Percentiles rank a stretch among this genome's conserved stretches.
These are phyloP conservation scores for Trichoderma endophyticum DNA, from an alignment of 2,329 filamentous ascomycete genomes.

Conservation along the genomic window DNA sequence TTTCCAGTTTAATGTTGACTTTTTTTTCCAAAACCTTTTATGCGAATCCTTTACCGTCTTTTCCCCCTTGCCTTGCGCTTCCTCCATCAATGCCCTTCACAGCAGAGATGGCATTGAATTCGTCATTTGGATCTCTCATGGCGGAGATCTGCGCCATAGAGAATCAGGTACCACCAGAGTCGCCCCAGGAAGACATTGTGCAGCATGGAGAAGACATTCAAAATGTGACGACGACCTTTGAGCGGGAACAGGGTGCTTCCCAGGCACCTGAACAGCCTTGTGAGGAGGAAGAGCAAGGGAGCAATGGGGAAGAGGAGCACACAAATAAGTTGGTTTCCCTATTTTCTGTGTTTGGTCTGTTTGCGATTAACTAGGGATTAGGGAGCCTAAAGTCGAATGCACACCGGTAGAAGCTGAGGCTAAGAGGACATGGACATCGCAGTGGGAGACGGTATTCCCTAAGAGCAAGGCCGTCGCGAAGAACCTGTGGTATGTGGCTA, in stretches of 20 bases:
- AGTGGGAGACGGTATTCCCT: too few species aligned
- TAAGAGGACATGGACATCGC: background rate
- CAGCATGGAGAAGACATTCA: background rate
- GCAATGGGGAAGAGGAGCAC: background rate
- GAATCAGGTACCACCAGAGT: too few species aligned
- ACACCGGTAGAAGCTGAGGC: background rate
- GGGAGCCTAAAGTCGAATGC: too few species aligned
- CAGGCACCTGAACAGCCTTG: background rate
- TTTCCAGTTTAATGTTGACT: background rate
- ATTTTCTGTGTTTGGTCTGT: background rate
- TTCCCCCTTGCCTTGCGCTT: too few species aligned
- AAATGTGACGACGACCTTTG: background rate
- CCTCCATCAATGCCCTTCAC: too few species aligned
- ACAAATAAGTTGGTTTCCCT: background rate
- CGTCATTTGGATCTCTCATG: too few species aligned
- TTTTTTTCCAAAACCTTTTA: background rate
- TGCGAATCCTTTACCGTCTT: too few species aligned
- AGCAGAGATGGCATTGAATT: too few species aligned
- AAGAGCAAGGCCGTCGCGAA: background rate
- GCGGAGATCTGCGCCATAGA: too few species aligned
- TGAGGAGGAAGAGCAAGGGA: background rate
- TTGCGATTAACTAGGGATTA: too few species aligned
- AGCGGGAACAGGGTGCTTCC: background rate
- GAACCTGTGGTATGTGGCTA: background rate
- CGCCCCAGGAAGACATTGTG: too few species aligned